phyloP scores from a whole-genome alignment of 805 yeast species.

The Saturnispora diversa region DNA sequence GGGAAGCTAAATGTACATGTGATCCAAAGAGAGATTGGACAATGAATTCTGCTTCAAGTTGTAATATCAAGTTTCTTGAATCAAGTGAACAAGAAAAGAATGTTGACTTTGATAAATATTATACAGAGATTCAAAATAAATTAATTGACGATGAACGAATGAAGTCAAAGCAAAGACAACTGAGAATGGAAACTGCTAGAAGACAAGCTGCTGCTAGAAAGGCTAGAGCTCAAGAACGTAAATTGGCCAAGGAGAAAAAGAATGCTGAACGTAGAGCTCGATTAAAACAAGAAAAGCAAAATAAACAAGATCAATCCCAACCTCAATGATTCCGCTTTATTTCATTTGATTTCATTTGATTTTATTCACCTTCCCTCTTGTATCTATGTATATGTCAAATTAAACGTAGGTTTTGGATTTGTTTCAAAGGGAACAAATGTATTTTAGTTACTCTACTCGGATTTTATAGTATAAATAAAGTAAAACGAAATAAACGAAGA shows the following conservation, averaged over 20 bases:
- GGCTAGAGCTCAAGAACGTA: constrained; percentile 8
- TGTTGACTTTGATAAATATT: constrained; percentile 22
- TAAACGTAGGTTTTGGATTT: no score
- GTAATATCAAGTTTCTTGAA: constrained; percentile 24
- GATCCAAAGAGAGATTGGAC: constrained; percentile 63
- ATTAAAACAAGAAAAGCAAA: constrained; percentile 3
- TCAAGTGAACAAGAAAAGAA: constrained; percentile 17
- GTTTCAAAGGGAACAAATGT: no score
- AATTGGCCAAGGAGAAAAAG: background rate
- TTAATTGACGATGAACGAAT: constrained; percentile 10
- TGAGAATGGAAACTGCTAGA: constrained; percentile 8
- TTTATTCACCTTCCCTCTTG: no score
- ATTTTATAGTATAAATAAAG: background rate
- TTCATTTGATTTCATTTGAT: no score
- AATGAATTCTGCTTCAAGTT: constrained; percentile 33
- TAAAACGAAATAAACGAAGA: background rate
- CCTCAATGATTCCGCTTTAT: no score
- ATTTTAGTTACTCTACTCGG: no score
- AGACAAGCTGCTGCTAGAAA: constrained; percentile 9
- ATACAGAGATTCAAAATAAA: constrained; percentile 12
- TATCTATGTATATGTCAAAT: no score
- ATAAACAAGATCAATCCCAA: background rate
- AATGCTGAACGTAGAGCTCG: constrained; percentile 6
- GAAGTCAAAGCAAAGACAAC: constrained; percentile 12
- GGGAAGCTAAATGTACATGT: constrained; percentile 60